Percentiles rank a stretch among this genome's conserved stretches.
Conservation (phyloP, 495 filamentous ascomycete genomes). For the Tuber magnatum region DNA sequence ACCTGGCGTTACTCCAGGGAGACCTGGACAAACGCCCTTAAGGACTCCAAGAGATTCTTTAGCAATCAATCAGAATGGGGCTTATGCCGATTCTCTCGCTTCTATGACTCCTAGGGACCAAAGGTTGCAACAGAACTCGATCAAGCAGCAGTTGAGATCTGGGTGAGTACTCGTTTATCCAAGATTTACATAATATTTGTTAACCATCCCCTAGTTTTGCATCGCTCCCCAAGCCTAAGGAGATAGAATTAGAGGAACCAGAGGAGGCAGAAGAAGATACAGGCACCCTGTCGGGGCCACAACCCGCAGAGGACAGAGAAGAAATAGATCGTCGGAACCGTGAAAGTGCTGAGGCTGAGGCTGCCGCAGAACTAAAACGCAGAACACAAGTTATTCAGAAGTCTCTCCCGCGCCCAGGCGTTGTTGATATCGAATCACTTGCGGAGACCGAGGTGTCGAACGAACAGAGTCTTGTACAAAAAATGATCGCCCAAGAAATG, state of each 20-base stretch:
- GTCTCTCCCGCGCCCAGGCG: constrained; percentile 67
- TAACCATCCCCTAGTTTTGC: constrained; percentile 64
- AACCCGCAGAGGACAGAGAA: constrained; percentile 71
- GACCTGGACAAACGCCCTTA: constrained; percentile 76
- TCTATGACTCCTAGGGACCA: constrained; percentile 72
- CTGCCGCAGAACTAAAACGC: constrained; percentile 68
- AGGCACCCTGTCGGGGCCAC: constrained; percentile 46
- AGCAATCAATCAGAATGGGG: constrained; percentile 63
- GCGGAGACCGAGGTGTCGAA: constrained; percentile 49
- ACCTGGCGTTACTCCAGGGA: constrained; percentile 78
- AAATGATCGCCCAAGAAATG: constrained; percentile 64
- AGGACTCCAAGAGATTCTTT: constrained; percentile 87
- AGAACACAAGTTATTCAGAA: constrained; percentile 85
- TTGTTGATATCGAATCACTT: constrained; percentile 62
- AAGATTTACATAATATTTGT: constrained; percentile 72
- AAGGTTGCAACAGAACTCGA: constrained; percentile 62
- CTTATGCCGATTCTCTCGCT: constrained; percentile 58
- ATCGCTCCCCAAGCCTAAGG: constrained; percentile 83
- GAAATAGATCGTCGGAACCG: constrained; percentile 67
- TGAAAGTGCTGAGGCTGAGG: constrained; percentile 61
- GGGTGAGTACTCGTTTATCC: constrained; percentile 61
- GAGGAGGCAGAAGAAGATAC: constrained; percentile 59
- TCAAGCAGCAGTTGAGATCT: constrained; percentile 61
- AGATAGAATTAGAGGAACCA: constrained; percentile 80
- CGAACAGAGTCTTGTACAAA: constrained; percentile 43